A percentile compares a stretch with the other conserved stretches of the same genome.
Evolutionary conservation across 176 grass and related monocot species (phyloP).

Genomic region (Rhynchospora tenuis): DNA sequence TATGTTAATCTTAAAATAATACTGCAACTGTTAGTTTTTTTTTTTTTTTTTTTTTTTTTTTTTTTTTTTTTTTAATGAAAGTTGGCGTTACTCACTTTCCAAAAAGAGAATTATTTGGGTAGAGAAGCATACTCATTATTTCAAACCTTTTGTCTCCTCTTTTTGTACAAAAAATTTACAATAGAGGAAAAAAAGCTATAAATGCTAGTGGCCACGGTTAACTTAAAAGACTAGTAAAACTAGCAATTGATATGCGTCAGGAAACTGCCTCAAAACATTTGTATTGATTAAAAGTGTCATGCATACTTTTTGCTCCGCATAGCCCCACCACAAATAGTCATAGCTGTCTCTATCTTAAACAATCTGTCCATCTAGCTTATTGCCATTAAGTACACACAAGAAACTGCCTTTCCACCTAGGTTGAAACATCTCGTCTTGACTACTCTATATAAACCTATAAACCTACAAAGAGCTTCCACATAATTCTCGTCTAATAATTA

Average conservation of each 20-base stretch:
- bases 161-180: background rate
- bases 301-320: background rate
- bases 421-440: conserved; percentile 18
- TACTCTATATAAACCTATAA: conserved; percentile 14
- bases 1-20: too few relatives aligned
- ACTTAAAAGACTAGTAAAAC: conserved; percentile 24
- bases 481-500: background rate
- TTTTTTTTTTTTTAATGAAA: too few relatives aligned
- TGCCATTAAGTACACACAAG: conserved; percentile 29
- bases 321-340: conserved; percentile 8
- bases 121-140: background rate
- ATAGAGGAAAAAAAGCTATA: background rate
- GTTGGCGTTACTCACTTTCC: background rate
- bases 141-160: conserved; percentile 7
- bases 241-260: conserved; percentile 20
- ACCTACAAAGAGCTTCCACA: background rate
- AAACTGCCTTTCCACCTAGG: conserved; percentile 24
- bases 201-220: background rate
- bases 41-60: too few relatives aligned
- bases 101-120: background rate
- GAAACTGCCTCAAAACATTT: conserved; percentile 30
- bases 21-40: too few relatives aligned
- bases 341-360: conserved; percentile 15
- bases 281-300: conserved; percentile 27
- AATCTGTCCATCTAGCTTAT: background rate